Evolutionary conservation across 495 filamentous ascomycete species (phyloP).

Genomic region (Friedmanniomyces simplex): DNA sequence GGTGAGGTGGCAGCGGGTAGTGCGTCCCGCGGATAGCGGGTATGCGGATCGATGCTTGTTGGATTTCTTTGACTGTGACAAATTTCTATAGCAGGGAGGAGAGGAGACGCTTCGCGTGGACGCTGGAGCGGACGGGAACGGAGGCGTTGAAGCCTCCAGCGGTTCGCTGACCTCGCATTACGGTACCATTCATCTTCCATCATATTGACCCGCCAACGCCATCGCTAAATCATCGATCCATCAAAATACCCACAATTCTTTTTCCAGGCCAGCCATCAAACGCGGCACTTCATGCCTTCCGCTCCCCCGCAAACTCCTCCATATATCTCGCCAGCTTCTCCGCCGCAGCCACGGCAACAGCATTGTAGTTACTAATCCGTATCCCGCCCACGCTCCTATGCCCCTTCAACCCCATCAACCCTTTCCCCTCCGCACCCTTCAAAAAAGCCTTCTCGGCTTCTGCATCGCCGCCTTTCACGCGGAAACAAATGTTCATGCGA

Average conservation of each 20-base stretch:
- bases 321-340: slow-evolving; percentile 30
- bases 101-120: too few relatives aligned
- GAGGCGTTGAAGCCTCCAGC: too few relatives aligned
- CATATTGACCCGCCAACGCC: background rate
- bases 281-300: background rate
- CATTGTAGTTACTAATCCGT: slow-evolving; percentile 47
- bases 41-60: too few relatives aligned
- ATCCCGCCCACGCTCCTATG: slow-evolving; percentile 72
- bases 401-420: slow-evolving; percentile 65
- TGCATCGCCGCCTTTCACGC: slow-evolving; percentile 53
- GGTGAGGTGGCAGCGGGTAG: too few relatives aligned
- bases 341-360: slow-evolving; percentile 28
- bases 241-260: background rate
- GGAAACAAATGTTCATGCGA: slow-evolving; percentile 88
- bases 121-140: too few relatives aligned
- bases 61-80: too few relatives aligned
- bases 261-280: background rate
- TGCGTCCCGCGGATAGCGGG: too few relatives aligned
- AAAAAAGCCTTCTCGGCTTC: slow-evolving; percentile 69
- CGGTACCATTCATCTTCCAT: background rate
- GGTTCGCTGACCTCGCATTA: background rate
- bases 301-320: slow-evolving; percentile 29
- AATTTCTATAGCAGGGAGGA: too few relatives aligned
- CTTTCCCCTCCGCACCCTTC: slow-evolving; percentile 51
- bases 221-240: background rate